These are phyloP conservation scores for Rhododendron griersonianum DNA, from an alignment of 148 eudicot species.

Conservation along the genomic window DNA sequence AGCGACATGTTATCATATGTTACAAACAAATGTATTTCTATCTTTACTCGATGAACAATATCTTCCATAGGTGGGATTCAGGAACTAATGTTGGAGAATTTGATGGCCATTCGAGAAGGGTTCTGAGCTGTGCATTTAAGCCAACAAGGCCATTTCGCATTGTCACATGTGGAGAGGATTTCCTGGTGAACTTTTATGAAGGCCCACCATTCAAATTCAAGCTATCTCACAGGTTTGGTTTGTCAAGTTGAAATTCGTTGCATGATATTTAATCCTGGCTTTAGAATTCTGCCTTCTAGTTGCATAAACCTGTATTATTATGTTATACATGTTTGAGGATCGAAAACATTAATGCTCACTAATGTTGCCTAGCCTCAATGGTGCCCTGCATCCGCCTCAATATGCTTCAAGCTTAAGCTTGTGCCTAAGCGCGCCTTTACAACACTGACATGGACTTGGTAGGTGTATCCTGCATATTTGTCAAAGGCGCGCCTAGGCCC, in stretches of 20 bases:
- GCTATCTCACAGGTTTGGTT: constrained; percentile 72
- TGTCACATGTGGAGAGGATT: constrained; percentile 92
- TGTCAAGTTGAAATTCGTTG: background rate
- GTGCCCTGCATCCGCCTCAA: background rate
- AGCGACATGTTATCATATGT: background rate
- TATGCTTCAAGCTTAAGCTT: background rate
- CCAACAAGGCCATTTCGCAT: constrained; percentile 95
- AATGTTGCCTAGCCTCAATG: background rate
- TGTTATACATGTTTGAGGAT: background rate
- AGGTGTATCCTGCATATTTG: background rate
- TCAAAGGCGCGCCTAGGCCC: too few relatives aligned
- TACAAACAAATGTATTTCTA: background rate
- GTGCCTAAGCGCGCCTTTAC: background rate
- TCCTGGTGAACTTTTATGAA: constrained; percentile 85
- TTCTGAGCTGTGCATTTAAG: constrained; percentile 91
- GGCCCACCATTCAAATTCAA: constrained; percentile 99
- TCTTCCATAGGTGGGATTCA: constrained; percentile 87
- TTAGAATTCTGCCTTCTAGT: background rate
- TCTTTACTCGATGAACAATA: constrained; percentile 1
- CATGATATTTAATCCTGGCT: background rate
- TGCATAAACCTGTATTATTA: background rate
- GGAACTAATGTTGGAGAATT: constrained; percentile 93
- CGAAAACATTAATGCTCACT: background rate
- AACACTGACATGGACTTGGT: background rate
- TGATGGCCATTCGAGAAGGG: constrained; percentile 94